Percentiles rank a stretch among this genome's conserved stretches.
phyloP scores from a whole-genome alignment of 1,284 basidiomycete genomes.

The Cerrena zonata region DNA sequence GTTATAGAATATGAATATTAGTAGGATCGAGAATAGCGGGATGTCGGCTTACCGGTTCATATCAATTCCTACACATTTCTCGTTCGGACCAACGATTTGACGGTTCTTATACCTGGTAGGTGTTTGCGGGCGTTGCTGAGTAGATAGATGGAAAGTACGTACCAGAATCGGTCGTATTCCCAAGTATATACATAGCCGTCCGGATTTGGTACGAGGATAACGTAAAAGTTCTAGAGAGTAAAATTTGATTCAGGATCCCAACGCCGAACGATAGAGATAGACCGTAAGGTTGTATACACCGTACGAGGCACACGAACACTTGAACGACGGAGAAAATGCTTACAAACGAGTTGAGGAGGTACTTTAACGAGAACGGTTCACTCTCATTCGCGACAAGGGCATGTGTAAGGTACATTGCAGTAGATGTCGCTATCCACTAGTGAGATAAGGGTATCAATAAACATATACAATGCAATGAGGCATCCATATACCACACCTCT shows the following conservation, averaged over 20 bases:
- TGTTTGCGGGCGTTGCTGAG: not conserved
- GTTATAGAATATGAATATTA: not conserved
- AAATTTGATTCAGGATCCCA: too few relatives aligned
- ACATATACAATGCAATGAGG: not conserved
- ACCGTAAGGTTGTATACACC: not conserved
- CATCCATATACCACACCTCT: conserved; percentile 44
- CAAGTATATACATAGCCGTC: conserved; percentile 69
- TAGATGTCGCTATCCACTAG: conserved; percentile 79
- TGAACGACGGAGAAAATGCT: conserved; percentile 10
- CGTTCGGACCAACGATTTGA: conserved; percentile 45
- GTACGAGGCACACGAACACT: not conserved
- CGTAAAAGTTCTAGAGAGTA: conserved; percentile 51
- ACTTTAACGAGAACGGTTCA: conserved; percentile 40
- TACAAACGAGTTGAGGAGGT: conserved; percentile 55
- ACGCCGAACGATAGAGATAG: too few relatives aligned
- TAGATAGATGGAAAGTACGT: not conserved
- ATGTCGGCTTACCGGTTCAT: conserved; percentile 54
- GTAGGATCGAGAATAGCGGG: not conserved
- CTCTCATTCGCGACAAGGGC: conserved; percentile 50
- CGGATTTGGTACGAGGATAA: conserved; percentile 77
- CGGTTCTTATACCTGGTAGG: conserved; percentile 69
- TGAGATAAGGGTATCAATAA: not conserved
- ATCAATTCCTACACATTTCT: conserved; percentile 67
- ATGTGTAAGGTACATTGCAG: conserved; percentile 71
- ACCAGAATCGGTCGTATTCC: conserved; percentile 71